Conservation (phyloP, 305 asterid genomes). For the Andrographis paniculata region DNA sequence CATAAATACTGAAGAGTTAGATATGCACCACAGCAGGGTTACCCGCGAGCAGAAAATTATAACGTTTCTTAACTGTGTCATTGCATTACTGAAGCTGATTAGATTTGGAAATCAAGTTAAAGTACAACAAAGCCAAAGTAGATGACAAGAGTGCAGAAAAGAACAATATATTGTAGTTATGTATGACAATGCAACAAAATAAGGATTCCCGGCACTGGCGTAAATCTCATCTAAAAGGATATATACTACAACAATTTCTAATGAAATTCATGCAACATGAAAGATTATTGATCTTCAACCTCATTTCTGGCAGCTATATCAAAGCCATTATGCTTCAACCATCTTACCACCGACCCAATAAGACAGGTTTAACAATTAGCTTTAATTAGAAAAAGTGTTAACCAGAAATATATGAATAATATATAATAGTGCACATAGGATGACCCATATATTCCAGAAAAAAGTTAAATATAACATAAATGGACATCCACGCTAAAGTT, state of each 20-base stretch:
- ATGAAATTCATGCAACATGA: neutral
- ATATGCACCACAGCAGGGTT: no score
- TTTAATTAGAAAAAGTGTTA: neutral
- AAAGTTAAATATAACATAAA: no score
- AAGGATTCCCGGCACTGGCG: neutral
- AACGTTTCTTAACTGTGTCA: no score
- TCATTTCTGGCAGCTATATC: constrained; percentile 5
- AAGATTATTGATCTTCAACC: constrained; percentile 1
- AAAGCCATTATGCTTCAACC: constrained; percentile 5
- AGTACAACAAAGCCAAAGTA: constrained; percentile 7
- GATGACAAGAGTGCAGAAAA: constrained; percentile 1
- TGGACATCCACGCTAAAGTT: no score
- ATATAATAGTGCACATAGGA: neutral
- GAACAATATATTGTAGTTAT: constrained; percentile 3
- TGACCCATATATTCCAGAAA: neutral
- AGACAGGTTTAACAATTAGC: neutral
- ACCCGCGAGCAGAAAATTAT: no score
- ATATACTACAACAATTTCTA: neutral
- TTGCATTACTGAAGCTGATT: no score
- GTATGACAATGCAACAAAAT: neutral
- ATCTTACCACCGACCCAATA: neutral
- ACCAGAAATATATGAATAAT: no score
- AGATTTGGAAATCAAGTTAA: no score
- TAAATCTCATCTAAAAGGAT: constrained; percentile 5
- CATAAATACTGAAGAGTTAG: no score